Base-by-base conservation (phyloP, 805 yeast genomes). In the Cyberlindnera meyerae region DNA sequence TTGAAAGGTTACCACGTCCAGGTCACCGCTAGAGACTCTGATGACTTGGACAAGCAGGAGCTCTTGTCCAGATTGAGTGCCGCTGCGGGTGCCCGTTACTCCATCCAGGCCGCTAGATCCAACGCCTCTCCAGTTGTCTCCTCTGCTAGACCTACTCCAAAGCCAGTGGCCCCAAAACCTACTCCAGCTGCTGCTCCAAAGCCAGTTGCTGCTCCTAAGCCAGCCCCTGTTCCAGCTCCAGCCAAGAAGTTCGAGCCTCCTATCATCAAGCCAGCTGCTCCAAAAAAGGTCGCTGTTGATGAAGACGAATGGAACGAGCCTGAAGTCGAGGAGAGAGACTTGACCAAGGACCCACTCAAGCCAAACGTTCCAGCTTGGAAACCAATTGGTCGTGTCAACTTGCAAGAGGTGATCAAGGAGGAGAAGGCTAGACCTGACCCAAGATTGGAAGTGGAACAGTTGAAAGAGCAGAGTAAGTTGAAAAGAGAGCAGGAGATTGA, bases 71-170 rank as follows among this genome's bases (percentile, higher is more conserved):
- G 86, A 46, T 79, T 93, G 33, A 79, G 85, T 46, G 82, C 86
- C 48, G 96, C 97, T 24, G 84, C 97, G 2, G 98, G 98, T 52
- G 96, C 98, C 13, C 79, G 95, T 55, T 93, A 93, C 64, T 80
- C 93, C 5, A 74, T 76, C 37, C 85, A 77, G 52, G 57, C 63
- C 20, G 40, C 63, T 11, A 54, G 53, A 31, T 54, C 65, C 8
- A 49, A 56, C 12, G 52, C 57, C 20, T 49, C 68, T 12, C 31
- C 54, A n/a, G 45, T 53, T 28, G 48, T 53, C 14, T 39, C 62
- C 44, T n/a, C 47, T 11, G 26, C 44, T 48, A 58, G 52, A 39
- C 58, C 61, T 42, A 44, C 51, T 28, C 45, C 63, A 41, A 53
- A 57, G 27, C 60, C 60, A 25, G 43, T 45, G 13, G 42, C 54